Evolutionary conservation across 257 asterid genomes (phyloP), one percentile per base, ranked within the genome.

Genomic region (Schizonepeta tenuifolia): DNA sequence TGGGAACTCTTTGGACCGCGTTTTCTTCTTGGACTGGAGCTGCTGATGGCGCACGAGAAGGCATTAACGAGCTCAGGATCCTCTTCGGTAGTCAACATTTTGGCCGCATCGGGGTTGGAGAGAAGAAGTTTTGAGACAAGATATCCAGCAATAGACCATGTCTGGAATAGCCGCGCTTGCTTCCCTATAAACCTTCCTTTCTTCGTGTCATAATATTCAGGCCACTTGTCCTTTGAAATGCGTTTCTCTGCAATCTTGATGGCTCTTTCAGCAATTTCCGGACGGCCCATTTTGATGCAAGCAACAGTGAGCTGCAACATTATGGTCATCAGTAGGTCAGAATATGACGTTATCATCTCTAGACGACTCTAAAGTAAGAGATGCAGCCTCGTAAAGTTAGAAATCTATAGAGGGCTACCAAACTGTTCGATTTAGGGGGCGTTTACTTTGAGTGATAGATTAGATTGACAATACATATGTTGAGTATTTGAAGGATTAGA

Each of bases 71-170:
- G 92, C 75, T 83, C 96, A 24, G 92, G 75, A 70, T 88, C 96
- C 74, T 88, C 96, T 75, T 88, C 85, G 1, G 80, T 85, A 7
- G 77, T 83, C 73, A 88, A 80, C 38, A 88, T 78, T 7, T 79
- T 81, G 26, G 96, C 90, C 7, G 90, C 80, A 9, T 56, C 54
- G 9, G 92, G 92, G 67, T 86, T 72, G 33, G 82, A 66, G 68
- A 88, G 90, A 18, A 88, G 85, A n/a, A 65, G 86, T 33, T 88
- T 88, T 18, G 95, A 62, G 1, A 86, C 92, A 9, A 88, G 90
- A 72, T 86, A 88, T 70, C 95, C 95, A 28, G 92, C 95, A 70
- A 88, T 88, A 9, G 90, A 84, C 95, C 92, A 88, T 15, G 95
- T 88, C 75, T 88, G 95, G 72, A 67, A 84, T 35, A 84, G 83